Percentiles rank a stretch among this genome's conserved stretches.
phyloP scores from a whole-genome alignment of 2,329 filamentous ascomycete species.

The Furcasterigmium sp. region DNA sequence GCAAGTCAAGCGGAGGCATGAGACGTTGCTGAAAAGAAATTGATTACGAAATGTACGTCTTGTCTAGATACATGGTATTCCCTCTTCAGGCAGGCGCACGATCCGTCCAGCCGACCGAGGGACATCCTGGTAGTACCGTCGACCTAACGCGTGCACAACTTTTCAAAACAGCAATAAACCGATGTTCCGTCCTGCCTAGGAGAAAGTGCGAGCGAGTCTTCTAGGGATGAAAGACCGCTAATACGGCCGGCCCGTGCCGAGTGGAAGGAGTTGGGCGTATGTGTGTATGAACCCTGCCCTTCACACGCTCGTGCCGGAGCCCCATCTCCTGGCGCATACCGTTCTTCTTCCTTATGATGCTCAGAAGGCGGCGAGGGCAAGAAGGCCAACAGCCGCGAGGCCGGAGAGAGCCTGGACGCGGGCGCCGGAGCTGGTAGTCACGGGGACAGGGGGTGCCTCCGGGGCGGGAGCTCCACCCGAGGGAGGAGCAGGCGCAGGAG shows the following conservation, averaged over 20 bases:
- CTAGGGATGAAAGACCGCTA: no score
- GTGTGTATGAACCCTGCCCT: background rate
- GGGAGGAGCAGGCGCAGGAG: background rate
- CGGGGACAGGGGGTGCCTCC: slow-evolving; percentile 3
- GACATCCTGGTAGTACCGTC: no score
- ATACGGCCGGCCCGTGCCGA: no score
- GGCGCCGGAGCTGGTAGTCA: slow-evolving; percentile 6
- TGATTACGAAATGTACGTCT: background rate
- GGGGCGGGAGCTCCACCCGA: slow-evolving; percentile 2
- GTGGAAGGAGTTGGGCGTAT: background rate
- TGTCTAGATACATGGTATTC: background rate
- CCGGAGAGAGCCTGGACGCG: slow-evolving; percentile 5
- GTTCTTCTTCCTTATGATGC: background rate
- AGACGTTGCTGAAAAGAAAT: background rate
- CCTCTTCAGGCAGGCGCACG: no score
- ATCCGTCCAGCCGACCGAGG: no score
- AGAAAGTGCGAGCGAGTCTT: no score
- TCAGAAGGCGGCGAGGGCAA: slow-evolving; percentile 7
- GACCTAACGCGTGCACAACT: no score
- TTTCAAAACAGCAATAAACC: no score
- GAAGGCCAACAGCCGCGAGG: slow-evolving; percentile 2
- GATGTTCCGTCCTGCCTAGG: no score
- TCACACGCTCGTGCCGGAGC: background rate
- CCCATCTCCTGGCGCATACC: background rate
- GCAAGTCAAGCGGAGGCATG: no score